phyloP scores from a whole-genome alignment of 176 grass and related monocot genomes.

The bread wheat (Triticum aestivum) region IWGSC_CS_RefSeq_v2.1 NC_057806.1:4277113-4277612 shows the following conservation, averaged over 20 bases:
- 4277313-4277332: not conserved
- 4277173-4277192: not conserved
- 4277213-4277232: conserved; percentile 69
- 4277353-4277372: not conserved
- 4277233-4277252: conserved; percentile 86
- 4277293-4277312: conserved; percentile 50
- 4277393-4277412: conserved; percentile 62
- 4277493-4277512: not conserved
- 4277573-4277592: conserved; percentile 82
- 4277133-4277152: not conserved
- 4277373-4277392: conserved; percentile 56
- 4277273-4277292: conserved; percentile 95
- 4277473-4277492: not conserved
- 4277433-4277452: conserved; percentile 86
- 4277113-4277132: not conserved
- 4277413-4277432: conserved; percentile 68
- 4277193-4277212: not conserved
- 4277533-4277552: conserved; percentile 36
- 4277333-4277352: too few relatives aligned
- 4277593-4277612: conserved; percentile 94
- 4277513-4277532: not conserved
- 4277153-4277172: not conserved
- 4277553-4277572: conserved; percentile 79
- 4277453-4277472: conserved; percentile 53
- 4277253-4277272: conserved; percentile 83